Evolutionary conservation across 75 land plant genomes (phyloP), one percentile per base, ranked within the genome.

Genomic region (Isoetes taiwanensis): DNA sequence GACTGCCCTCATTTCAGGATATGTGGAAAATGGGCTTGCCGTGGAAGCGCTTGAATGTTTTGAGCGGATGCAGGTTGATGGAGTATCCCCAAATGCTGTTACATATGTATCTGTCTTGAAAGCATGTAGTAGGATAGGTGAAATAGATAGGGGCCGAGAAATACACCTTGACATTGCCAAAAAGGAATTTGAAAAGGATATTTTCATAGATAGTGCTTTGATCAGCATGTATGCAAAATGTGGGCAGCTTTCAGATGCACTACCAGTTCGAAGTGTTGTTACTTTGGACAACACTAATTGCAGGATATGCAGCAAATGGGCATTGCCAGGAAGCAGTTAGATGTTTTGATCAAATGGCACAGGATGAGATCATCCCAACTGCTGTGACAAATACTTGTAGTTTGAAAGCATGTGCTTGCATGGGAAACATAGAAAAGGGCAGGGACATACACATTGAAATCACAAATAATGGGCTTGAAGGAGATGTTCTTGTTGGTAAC

Each of bases 231-330:
- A 78, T 64, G 64, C 63, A 11, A 53, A 63, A 48, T 74, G 67
- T 50, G 61, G 68, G 2, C 30, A 30, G 24, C 59, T 55, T 31
- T 17, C 31, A 28, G 62, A 61, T 54, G 81, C 74, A 5, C 62
- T 70, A 52, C 33, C 29, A 58, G 69, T 54, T 2, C 60, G 65
- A 35, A 70, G 74, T 61, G 67, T 74, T 4, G 67, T 67, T 9
- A 58, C 80, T 9, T n/a, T 78, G 77, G 77, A 63, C 66, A 21
- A 34, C 73, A 8, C 54, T 78, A 59, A 61, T 78, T 34, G 59
- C 70, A 29, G 77, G 74, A 20, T 61, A 28, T 58, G 77, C 71
- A 37, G 71, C 35, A 25, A 55, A 40, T 25, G 52, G 56, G 32
- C 54, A 8, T 56, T 65, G 70, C 28, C 57, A 62, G 37, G 77